Conservation (phyloP, 139 green algal species). For the Chlorella vulgaris region DNA sequence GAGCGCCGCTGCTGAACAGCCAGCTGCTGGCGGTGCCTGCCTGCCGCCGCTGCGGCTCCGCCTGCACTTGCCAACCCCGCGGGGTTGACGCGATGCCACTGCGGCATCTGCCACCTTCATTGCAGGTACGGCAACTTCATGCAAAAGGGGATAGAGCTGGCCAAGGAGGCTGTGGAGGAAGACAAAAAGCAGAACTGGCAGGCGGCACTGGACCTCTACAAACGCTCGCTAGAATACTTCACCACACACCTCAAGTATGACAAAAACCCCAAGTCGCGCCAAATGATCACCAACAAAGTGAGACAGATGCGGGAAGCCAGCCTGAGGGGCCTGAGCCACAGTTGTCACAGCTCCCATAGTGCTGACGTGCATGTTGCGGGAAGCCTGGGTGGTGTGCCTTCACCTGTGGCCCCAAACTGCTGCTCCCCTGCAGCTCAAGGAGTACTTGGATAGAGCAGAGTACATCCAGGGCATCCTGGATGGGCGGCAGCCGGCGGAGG, state of each 20-base stretch:
- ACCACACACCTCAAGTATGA: slow-evolving; percentile 88
- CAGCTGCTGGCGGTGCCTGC: not conserved
- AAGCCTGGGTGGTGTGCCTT: no score
- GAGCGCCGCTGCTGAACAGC: not conserved
- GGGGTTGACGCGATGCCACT: not conserved
- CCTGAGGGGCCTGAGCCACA: no score
- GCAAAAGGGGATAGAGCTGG: slow-evolving; percentile 81
- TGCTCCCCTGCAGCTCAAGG: slow-evolving; percentile 57
- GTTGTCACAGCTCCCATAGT: no score
- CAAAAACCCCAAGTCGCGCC: slow-evolving; percentile 80
- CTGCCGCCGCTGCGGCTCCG: not conserved
- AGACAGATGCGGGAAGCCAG: not conserved
- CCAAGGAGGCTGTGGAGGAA: slow-evolving; percentile 80
- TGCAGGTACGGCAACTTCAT: slow-evolving; percentile 73
- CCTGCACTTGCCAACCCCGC: not conserved
- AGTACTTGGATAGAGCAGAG: slow-evolving; percentile 95
- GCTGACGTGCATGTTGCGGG: not conserved
- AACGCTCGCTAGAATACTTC: slow-evolving; percentile 70
- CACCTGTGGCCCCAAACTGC: not conserved
- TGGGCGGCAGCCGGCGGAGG: slow-evolving; percentile 41
- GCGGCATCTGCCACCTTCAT: no score
- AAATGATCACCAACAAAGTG: slow-evolving; percentile 70
- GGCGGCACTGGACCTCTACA: slow-evolving; percentile 71
- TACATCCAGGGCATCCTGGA: slow-evolving; percentile 85
- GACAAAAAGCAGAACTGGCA: slow-evolving; percentile 78